Conservation (phyloP, 768 basidiomycete genomes). For the Mycena venus region DNA sequence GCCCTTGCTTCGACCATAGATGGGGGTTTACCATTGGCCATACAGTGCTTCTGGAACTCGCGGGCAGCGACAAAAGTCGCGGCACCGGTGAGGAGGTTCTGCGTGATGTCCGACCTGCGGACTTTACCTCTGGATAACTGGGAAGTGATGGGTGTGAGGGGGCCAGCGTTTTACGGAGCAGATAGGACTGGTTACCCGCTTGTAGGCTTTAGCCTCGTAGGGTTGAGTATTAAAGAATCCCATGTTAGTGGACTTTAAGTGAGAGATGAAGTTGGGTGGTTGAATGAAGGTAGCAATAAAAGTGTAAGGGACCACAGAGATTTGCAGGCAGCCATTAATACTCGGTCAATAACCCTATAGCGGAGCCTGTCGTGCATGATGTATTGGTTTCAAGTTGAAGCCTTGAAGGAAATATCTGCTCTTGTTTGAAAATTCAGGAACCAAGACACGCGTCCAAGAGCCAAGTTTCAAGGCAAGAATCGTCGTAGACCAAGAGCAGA, state of each 20-base stretch:
- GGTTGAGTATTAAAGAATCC: slow-evolving; percentile 36
- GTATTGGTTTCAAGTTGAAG: neutral
- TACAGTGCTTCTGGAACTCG: slow-evolving; percentile 51
- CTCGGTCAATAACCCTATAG: neutral
- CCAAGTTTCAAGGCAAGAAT: neutral
- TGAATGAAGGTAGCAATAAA: neutral
- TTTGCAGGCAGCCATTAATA: neutral
- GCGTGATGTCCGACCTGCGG: slow-evolving; percentile 64
- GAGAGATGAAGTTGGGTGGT: neutral
- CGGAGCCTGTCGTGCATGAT: neutral
- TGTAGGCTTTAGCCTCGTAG: slow-evolving; percentile 37
- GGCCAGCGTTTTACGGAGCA: no score
- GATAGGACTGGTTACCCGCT: slow-evolving; percentile 20
- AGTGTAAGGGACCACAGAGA: no score
- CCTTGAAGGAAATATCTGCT: no score
- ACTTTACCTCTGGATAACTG: slow-evolving; percentile 42
- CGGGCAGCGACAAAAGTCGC: slow-evolving; percentile 54
- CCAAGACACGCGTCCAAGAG: no score
- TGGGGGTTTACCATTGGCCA: slow-evolving; percentile 54
- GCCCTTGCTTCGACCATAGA: slow-evolving; percentile 63
- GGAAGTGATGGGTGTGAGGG: slow-evolving; percentile 7
- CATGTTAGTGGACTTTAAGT: slow-evolving; percentile 27
- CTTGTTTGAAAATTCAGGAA: no score
- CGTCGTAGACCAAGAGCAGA: no score
- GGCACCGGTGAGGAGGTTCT: slow-evolving; percentile 68